These are phyloP conservation scores for Triadica sebifera DNA, from an alignment of 345 rosid species.

Conservation along the genomic window DNA sequence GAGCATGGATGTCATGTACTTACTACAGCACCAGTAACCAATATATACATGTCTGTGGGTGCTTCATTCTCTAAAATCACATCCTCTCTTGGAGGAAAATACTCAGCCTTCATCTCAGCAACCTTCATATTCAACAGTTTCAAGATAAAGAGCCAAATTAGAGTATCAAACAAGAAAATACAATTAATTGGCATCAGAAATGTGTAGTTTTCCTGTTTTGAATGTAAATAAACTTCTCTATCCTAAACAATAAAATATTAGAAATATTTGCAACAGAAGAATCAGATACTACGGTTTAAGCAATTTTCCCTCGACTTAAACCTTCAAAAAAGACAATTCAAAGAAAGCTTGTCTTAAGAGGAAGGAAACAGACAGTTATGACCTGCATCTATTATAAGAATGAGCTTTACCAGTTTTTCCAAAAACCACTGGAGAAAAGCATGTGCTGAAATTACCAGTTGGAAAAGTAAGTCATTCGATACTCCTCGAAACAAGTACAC, in stretches of 20 bases:
- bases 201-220: neutral
- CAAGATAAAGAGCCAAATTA: neutral
- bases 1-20: slow-evolving; percentile 9
- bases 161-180: neutral
- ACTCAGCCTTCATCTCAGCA: slow-evolving; percentile 88
- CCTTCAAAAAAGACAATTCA: neutral
- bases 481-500: slow-evolving; percentile 86
- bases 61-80: slow-evolving; percentile 89
- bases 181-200: neutral
- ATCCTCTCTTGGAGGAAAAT: slow-evolving; percentile 91
- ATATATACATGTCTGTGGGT: slow-evolving; percentile 75
- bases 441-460: slow-evolving; percentile 52
- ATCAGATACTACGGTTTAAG: neutral
- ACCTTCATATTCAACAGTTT: slow-evolving; percentile 42
- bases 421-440: neutral
- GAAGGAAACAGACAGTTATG: neutral
- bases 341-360: neutral
- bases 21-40: slow-evolving; percentile 85
- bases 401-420: neutral
- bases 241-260: neutral
- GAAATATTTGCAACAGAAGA: neutral
- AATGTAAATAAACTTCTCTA: neutral
- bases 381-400: neutral
- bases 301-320: neutral
- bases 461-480: slow-evolving; percentile 88